phyloP scores from a whole-genome alignment of 116 monocot species.

The Phalaenopsis hybrid region DNA sequence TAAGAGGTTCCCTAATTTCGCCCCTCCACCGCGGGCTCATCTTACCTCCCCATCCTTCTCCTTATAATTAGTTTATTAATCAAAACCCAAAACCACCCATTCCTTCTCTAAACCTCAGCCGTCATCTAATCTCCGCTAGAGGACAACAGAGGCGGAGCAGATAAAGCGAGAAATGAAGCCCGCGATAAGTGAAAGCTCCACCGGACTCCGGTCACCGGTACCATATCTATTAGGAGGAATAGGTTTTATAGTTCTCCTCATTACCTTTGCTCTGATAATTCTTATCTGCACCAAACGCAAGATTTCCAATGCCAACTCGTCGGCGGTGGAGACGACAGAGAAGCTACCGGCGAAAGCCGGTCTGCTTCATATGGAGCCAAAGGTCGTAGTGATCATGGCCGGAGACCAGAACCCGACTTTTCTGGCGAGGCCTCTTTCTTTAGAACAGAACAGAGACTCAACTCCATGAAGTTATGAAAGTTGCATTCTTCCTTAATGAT shows the following conservation, averaged over 20 bases:
- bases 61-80: too few relatives aligned
- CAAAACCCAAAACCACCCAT: neutral
- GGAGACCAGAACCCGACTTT: conserved; percentile 37
- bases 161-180: conserved; percentile 9
- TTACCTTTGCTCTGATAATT: conserved; percentile 9
- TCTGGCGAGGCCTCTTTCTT: conserved; percentile 21
- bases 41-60: too few relatives aligned
- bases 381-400: conserved; percentile 46
- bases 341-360: neutral
- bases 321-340: neutral
- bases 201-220: neutral
- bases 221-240: conserved; percentile 9
- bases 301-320: neutral
- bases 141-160: neutral
- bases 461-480: too few relatives aligned
- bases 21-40: too few relatives aligned
- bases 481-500: too few relatives aligned
- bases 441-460: neutral
- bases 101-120: neutral
- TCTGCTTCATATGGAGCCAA: neutral
- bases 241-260: neutral
- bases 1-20: too few relatives aligned
- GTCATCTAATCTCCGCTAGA: neutral
- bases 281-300: conserved; percentile 8
- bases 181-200: neutral